Evolutionary conservation across 2,329 filamentous ascomycete genomes (phyloP), one percentile per base, ranked within the genome.

Genomic region (Colletotrichum musae): DNA sequence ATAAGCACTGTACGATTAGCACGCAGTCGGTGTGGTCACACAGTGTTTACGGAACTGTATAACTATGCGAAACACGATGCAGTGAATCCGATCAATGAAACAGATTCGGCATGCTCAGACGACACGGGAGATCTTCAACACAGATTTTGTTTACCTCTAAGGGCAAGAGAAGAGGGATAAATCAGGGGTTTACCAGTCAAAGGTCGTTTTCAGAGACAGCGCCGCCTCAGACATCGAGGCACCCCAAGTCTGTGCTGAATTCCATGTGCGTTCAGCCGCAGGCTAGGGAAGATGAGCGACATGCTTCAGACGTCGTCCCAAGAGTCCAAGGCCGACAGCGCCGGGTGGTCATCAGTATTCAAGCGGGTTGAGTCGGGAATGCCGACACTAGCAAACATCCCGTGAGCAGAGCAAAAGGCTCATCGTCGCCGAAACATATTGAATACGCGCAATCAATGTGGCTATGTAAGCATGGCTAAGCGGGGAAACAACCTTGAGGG

Each of bases 381-480:
- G 36, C 36, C 43, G 43, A 24, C 4, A 21, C 28, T 28, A 47
- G 32, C 16, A 28, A 53, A 26, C 13, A 39, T 32, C 39, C 16
- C n/a, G 7, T 47, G 45, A 16, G 53, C 28, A 41, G 12, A 32
- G 58, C 26, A 43, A 21, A 63, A 43, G 36, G 43, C 51, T 54
- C 7, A 65, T 28, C 36, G 13, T 24, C 26, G 18, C 36, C 56
- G 26, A 26, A 32, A 28, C n/a, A 59, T 51, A 66, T 60, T 66
- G 62, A 45, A 36, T 24, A 69, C 62, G 39, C 56, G 62, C 66
- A 69, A 69, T 50, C 62, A 32, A 56, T 36, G 66, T 69, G 66
- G 66, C 66, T 69, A 66, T 69, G 66, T 54, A n/a, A 28, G 50
- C 18, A 65, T 16, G 43, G 66, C 66, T 62, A 66, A 68, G 66